A percentile compares a stretch with the other conserved stretches of the same genome.
Evolutionary conservation across 2,329 filamentous ascomycete species (phyloP).

Genomic region (Calcarisporium arbuscula): DNA sequence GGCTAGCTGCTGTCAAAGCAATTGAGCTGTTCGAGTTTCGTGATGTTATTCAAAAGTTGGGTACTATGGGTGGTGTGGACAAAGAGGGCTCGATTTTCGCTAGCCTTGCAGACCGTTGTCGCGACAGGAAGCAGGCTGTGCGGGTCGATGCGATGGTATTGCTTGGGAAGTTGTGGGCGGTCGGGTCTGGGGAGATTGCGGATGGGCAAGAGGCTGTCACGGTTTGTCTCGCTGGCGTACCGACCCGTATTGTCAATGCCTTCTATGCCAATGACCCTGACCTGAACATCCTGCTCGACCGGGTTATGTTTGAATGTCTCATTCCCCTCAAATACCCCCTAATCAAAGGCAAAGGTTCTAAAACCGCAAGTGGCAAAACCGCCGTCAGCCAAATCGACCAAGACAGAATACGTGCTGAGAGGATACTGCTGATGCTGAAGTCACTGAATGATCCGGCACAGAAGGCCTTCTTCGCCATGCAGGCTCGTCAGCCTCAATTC

Average conservation of each 20-base stretch:
- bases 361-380: slow-evolving; percentile 48
- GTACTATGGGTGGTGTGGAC: slow-evolving; percentile 65
- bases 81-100: slow-evolving; percentile 73
- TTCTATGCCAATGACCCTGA: slow-evolving; percentile 88
- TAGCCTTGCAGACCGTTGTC: slow-evolving; percentile 79
- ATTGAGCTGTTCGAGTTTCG: slow-evolving; percentile 75
- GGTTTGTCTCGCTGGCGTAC: slow-evolving; percentile 71
- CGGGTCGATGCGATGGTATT: slow-evolving; percentile 82
- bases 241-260: slow-evolving; percentile 76
- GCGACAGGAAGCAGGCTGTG: slow-evolving; percentile 76
- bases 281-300: slow-evolving; percentile 76
- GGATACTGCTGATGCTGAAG: slow-evolving; percentile 75
- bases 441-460: slow-evolving; percentile 73
- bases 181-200: slow-evolving; percentile 79
- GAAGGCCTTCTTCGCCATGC: slow-evolving; percentile 82
- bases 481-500: slow-evolving; percentile 69
- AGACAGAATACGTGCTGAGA: slow-evolving; percentile 74
- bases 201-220: slow-evolving; percentile 72
- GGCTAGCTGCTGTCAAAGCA: slow-evolving; percentile 79
- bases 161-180: slow-evolving; percentile 86
- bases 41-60: slow-evolving; percentile 77
- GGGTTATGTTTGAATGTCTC: slow-evolving; percentile 78
- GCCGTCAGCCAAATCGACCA: slow-evolving; percentile 51
- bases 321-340: slow-evolving; percentile 85
- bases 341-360: slow-evolving; percentile 51